Conservation (phyloP, 371 early-diverging fungal species). For the Apophysomyces elegans region DNA sequence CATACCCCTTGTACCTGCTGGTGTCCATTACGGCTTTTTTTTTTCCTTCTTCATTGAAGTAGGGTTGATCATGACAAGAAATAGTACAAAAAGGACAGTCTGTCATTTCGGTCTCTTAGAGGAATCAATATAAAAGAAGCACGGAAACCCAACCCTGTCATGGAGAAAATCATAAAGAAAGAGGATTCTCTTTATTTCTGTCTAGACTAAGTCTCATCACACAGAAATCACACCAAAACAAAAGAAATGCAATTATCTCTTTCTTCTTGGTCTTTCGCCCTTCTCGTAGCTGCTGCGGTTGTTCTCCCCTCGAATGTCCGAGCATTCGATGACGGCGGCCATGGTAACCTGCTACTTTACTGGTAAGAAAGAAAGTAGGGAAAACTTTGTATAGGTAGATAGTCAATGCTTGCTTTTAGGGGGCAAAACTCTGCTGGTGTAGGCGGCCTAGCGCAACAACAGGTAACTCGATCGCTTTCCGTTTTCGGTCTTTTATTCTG, state of each 20-base stretch:
- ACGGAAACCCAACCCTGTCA: too few species aligned
- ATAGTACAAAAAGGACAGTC: too few species aligned
- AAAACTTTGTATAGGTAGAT: neutral
- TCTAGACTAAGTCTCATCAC: neutral
- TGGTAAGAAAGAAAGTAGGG: conserved; percentile 4
- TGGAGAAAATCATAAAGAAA: too few species aligned
- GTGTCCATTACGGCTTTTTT: conserved; percentile 8
- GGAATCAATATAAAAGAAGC: too few species aligned
- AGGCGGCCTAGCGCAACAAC: conserved; percentile 17
- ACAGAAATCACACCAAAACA: neutral
- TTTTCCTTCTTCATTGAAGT: too few species aligned
- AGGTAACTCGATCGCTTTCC: neutral
- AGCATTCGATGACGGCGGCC: conserved; percentile 10
- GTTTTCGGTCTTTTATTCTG: too few species aligned
- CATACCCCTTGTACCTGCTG: neutral
- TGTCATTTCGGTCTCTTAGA: too few species aligned
- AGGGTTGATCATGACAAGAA: too few species aligned
- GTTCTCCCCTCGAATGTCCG: conserved; percentile 20
- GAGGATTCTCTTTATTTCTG: too few species aligned
- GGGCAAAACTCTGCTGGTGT: conserved; percentile 26
- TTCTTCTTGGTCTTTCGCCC: conserved; percentile 3
- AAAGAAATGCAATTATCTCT: conserved; percentile 5
- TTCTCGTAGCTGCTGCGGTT: neutral
- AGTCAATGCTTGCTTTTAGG: conserved; percentile 1
- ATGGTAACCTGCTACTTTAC: conserved; percentile 18